Base-by-base conservation (phyloP, 2,329 filamentous ascomycete species). In the Diaporthe destruens region DNA sequence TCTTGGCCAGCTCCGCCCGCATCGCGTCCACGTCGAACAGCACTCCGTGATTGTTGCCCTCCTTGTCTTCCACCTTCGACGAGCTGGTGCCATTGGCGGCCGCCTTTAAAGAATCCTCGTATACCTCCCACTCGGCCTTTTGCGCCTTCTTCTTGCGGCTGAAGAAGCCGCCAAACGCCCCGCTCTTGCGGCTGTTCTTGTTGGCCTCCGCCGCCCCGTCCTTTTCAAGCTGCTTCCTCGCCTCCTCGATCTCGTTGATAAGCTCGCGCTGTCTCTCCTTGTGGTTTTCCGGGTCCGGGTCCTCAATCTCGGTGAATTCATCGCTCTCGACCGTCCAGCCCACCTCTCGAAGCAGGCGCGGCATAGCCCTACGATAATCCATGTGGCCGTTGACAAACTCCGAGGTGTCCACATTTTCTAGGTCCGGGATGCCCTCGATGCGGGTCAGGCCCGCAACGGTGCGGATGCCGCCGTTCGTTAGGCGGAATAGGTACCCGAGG, bases 1-100 rank as follows among this genome's bases (percentile, higher is more conserved):
- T 93, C 63, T 89, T 90, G 36, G 94, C 94, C 44, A 99, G 85
- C 78, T 97, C 94, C 12, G 94, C 92, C 63, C 94, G 89, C 76
- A 99, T 98, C 16, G 96, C 96, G 78, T 99, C 96, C 59, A 99
- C 90, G 78, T 99, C 96, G 78, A 99, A 99, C 57, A 99, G 87
- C 11, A 98, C 92, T 44, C 89, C 89, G 54, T 85, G 84, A 77
- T 89, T 91, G 72, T 82, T 87, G 6, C 85, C 84, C 11, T 85
- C 82, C 74, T 85, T 85, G 20, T 86, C 86, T 71, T 88, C 86
- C 11, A 83, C 83, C 71, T 83, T 84, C 53, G 68, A 47, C 3
- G 68, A 81, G 9, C 32, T 79, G 79, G 34, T 80, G 74, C 72
- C 77, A 14, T 74, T 67, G 11, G 72, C 75, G 2, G 76, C 73